Evolutionary conservation across 768 basidiomycete species (phyloP), one percentile per base, ranked within the genome.

Genomic region (Podaxis mareebaensis): DNA sequence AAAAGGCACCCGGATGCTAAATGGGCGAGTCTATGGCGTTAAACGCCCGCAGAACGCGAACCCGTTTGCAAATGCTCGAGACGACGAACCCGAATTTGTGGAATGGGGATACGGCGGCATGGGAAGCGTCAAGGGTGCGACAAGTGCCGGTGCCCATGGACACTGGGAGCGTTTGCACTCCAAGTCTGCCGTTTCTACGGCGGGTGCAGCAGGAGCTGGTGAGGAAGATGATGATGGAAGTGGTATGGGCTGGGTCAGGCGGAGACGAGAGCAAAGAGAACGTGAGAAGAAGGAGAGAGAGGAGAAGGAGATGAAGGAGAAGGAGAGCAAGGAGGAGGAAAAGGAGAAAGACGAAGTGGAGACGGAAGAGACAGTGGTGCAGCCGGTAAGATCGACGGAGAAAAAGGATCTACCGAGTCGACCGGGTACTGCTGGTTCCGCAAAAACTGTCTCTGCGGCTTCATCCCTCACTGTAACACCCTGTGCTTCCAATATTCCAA

Each of bases 101-200:
- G 94, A 96, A 74, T 96, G 94, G 94, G 94, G 94, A 0, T 92
- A 90, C 63, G 91, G 91, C 36, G 91, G 91, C 2, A 89, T 94
- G 89, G 93, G 93, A 28, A 83, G 82, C 39, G 82, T 83, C 0
- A 76, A 75, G 30, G 79, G 79, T 2, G 79, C 73, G 22, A 72
- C 70, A 53, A 75, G 76, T 49, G 77, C 77, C 1, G 78, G 76
- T 48, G 75, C 76, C 11, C 75, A 71, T 13, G 69, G 68, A 24
- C 63, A 69, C 59, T 68, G 69, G 71, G 67, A 71, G 40, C 64
- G 71, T 7, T 46, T 72, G 22, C 69, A 70, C n/a, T 69, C 68
- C 4, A 28, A 42, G 4, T 42, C 48, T 6, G 28, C 33, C 4
- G 15, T 36, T 13, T 6, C 51, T 3, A 30, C 22, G 3, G 46